Evolutionary conservation across 2,329 filamentous ascomycete genomes (phyloP).

Genomic region (Dactylellina sp.): DNA sequence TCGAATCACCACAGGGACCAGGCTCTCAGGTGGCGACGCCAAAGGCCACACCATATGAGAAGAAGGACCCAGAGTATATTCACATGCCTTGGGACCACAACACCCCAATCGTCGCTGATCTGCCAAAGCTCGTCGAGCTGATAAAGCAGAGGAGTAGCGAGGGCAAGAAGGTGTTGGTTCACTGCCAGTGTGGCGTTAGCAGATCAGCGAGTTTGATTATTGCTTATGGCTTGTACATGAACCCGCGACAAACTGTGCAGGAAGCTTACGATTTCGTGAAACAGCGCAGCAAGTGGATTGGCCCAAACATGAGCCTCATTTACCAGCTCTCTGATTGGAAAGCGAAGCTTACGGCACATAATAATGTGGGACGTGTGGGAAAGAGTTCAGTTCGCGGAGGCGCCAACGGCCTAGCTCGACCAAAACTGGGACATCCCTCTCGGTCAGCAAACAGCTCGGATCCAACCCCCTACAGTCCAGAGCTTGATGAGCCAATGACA

Average conservation of each 20-base stretch:
- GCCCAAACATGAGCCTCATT: slow-evolving; percentile 90
- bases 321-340: slow-evolving; percentile 73
- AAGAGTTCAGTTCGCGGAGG: slow-evolving; percentile 52
- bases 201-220: slow-evolving; percentile 87
- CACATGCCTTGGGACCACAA: slow-evolving; percentile 91
- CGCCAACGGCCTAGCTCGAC: slow-evolving; percentile 45
- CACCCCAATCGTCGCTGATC: slow-evolving; percentile 82
- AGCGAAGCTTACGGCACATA: slow-evolving; percentile 58
- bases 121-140: slow-evolving; percentile 78
- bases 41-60: slow-evolving; percentile 66
- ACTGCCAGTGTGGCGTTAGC: slow-evolving; percentile 88
- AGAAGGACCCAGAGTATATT: slow-evolving; percentile 79
- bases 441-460: slow-evolving; percentile 57
- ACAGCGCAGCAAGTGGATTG: slow-evolving; percentile 85
- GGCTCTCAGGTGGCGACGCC: slow-evolving; percentile 70
- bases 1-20: slow-evolving; percentile 67
- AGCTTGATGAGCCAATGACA: slow-evolving; percentile 69
- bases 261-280: slow-evolving; percentile 86
- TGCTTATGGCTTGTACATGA: slow-evolving; percentile 83
- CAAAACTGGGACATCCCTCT: slow-evolving; percentile 54
- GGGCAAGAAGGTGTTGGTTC: slow-evolving; percentile 82
- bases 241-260: slow-evolving; percentile 80
- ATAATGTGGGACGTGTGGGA: slow-evolving; percentile 56
- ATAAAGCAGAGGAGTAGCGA: slow-evolving; percentile 79
- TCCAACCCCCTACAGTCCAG: slow-evolving; percentile 67